phyloP scores from a whole-genome alignment of 2,329 filamentous ascomycete species.

The Pseudogymnoascus sp. region DNA sequence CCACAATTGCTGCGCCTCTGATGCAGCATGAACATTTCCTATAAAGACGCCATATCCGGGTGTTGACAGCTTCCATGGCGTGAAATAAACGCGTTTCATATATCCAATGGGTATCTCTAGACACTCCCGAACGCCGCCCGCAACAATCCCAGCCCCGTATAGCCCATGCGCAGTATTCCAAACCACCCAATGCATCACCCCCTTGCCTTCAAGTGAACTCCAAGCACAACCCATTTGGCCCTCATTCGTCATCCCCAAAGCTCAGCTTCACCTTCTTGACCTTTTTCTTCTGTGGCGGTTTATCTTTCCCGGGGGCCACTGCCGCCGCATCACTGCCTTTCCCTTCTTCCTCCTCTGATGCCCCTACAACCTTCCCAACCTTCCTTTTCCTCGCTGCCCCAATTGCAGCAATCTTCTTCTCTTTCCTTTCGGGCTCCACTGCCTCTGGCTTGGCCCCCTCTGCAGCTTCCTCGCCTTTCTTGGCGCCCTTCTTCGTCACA shows the following conservation, averaged over 20 bases:
- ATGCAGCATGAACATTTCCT: not conserved
- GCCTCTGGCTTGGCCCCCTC: not conserved
- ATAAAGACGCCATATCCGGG: not conserved
- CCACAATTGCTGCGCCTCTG: not conserved
- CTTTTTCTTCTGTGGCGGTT: conserved; percentile 28
- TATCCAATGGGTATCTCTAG: conserved; percentile 4
- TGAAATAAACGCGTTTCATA: not conserved
- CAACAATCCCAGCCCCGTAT: not conserved
- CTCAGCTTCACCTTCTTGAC: conserved; percentile 57
- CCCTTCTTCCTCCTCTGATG: conserved; percentile 11
- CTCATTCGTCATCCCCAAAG: conserved; percentile 50
- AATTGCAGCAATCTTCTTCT: conserved; percentile 32
- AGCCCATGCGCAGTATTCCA: not conserved
- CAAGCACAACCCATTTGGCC: not conserved
- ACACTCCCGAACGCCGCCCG: conserved; percentile 1
- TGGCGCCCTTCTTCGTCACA: conserved; percentile 6
- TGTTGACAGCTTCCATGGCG: not conserved
- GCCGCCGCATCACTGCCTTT: conserved; percentile 13
- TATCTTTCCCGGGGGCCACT: conserved; percentile 7
- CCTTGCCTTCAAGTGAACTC: not conserved
- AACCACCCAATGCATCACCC: not conserved
- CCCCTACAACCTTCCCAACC: conserved; percentile 41
- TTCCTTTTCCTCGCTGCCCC: conserved; percentile 47
- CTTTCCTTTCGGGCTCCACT: conserved; percentile 20
- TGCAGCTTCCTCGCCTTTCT: conserved; percentile 17